Percentiles rank a stretch among this genome's conserved stretches.
These are phyloP conservation scores for Mercurialis annua DNA, from an alignment of 345 rosid species.

Conservation along the genomic window DNA sequence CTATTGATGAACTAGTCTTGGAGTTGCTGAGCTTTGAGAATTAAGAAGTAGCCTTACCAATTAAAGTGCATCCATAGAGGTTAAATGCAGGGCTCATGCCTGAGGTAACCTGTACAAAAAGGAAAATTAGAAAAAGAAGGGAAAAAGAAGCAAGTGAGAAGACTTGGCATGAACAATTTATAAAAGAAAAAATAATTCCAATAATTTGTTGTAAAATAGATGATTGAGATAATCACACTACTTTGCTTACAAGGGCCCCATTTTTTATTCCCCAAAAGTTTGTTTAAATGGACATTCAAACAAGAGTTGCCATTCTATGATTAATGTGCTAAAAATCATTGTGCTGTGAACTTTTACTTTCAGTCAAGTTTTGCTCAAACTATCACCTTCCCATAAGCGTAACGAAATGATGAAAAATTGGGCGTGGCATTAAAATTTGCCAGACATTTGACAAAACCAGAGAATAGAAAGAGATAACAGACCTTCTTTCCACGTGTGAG, in stretches of 20 bases:
- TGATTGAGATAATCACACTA: background rate
- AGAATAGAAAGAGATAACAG: background rate
- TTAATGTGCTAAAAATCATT: too few species aligned
- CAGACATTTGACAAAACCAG: background rate
- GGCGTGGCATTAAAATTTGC: background rate
- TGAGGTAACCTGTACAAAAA: slow-evolving; percentile 67
- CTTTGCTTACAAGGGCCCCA: background rate
- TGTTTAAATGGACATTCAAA: background rate
- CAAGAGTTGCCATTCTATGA: background rate
- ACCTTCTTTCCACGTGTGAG: slow-evolving; percentile 91
- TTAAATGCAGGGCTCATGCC: slow-evolving; percentile 97
- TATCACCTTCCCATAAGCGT: background rate
- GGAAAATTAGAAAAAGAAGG: too few species aligned
- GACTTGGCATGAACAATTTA: background rate
- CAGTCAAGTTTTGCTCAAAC: background rate
- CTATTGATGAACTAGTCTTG: background rate
- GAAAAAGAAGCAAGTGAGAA: background rate
- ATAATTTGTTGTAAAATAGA: background rate
- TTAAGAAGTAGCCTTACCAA: slow-evolving; percentile 48
- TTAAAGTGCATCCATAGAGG: slow-evolving; percentile 79
- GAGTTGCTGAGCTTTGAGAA: slow-evolving; percentile 8
- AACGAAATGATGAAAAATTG: background rate
- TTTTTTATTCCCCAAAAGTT: background rate
- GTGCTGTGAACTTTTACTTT: background rate
- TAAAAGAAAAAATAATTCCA: background rate